Evolutionary conservation across 2,329 filamentous ascomycete genomes (phyloP), one percentile per base, ranked within the genome.

Genomic region (Leptographium procerum): DNA sequence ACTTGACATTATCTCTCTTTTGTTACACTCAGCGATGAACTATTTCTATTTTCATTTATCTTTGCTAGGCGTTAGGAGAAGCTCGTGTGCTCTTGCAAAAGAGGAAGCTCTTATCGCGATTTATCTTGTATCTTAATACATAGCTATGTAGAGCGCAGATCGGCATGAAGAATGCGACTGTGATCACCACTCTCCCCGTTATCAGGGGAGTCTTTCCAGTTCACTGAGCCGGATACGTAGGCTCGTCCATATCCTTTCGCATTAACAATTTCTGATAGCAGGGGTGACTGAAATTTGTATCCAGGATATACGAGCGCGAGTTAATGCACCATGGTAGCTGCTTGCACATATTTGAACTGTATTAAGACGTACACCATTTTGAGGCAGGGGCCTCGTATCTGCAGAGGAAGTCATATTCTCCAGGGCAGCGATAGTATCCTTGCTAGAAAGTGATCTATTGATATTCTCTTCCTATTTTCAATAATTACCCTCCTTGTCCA

Each of bases 21-120:
- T 55, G 9, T 40, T 40, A 28, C 10, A 16, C 52, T 10, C 11
- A 31, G n/a, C 45, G 28, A 28, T 55, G 24, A 29, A 24, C 19
- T 29, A 24, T 52, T 57, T 52, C 22, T 22, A 36, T 52, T 57
- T 34, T 47, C 50, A 53, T 56, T 52, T 57, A 13, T 56, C 48
- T 56, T 36, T 22, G 6, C 29, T 57, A 22, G 14, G 31, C 47
- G 33, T 54, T 54, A 16, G 3, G 9, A 8, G n/a, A 22, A 31
- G 31, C 24, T 2, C 19, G 11, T 33, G n/a, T n/a, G 16, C 13
- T 51, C 47, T 31, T 13, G 9, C 16, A 29, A 19, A 13, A 13
- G 29, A 50, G 26, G 36, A 7, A 40, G 19, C 36, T 43, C 36
- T 16, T 43, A 19, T 43, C 13, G 6, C 36, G 13, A 16, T 1